Base-by-base conservation (phyloP, 495 filamentous ascomycete species). In the Aspergillus incahuasiensis region DNA sequence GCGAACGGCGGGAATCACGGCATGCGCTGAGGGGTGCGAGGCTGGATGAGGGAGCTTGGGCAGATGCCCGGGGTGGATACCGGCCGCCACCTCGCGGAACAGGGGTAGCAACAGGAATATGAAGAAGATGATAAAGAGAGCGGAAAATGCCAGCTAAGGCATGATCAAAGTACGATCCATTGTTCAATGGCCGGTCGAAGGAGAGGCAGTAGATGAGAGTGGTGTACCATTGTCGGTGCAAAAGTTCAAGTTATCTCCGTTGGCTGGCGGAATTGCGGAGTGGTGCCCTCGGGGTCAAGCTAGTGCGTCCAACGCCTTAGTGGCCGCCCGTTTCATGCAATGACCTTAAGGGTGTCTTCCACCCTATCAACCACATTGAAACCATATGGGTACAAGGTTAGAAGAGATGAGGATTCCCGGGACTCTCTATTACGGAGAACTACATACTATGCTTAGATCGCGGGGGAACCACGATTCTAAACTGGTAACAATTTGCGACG, bases 1-100 rank as follows among this genome's bases (percentile, higher is more conserved):
- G 68, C 73, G 71, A 67, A 48, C n/a, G 57, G 59, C 58, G 62
- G 57, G 35, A 39, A 59, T 71, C 59, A 74, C 71, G 70, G 68
- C 73, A 64, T 67, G 68, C 68, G 64, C 56, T 54, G 60, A 58
- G 38, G 61, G 41, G 40, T 54, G 58, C 56, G 63, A 43, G n/a
- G 49, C 41, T 54, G 39, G 48, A 54, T 60, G 43, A 54, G 55
- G 55, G 46, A 61, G 52, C 51, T 60, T 45, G 56, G 56, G 56
- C 54, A 55, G 56, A 55, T 48, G 55, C n/a, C n/a, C 25, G 3
- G 25, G 8, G 61, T 52, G 57, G 56, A 57, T 52, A 51, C 60
- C 58, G 60, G 63, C 60, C 62, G 58, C 62, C 62, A 63, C 59
- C 58, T 57, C 38, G 51, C 19, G 24, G 18, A 47, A 48, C 22